Base-by-base conservation (phyloP, 352 stramenopile species). In the Phytopythium litorale region DNA sequence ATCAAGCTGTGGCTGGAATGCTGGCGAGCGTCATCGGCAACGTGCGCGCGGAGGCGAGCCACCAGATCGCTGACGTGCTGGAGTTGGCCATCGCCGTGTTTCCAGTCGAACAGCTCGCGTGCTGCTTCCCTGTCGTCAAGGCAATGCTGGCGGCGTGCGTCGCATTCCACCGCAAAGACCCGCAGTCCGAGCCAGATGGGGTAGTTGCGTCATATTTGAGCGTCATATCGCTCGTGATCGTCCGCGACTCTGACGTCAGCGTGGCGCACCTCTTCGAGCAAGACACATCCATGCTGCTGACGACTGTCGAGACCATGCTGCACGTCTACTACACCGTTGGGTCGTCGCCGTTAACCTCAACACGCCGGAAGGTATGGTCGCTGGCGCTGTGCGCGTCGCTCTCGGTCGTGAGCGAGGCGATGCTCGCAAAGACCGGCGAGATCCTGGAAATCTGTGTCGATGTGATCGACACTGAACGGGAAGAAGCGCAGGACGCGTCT, bases 241-340 rank as follows among this genome's bases (percentile, higher is more conserved):
- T 84, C 55, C 67, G 73, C 32, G 72, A 84, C 53, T 67, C 79
- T 0, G 72, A 84, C 45, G 75, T 85, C 16, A 70, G 72, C 3
- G 48, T 90, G 32, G 70, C 73, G 19, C 63, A 80, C 13, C 32
- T 91, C 40, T 59, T 93, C 5, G 38, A 65, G 8, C 73, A 66
- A 30, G 73, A 91, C 53, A 42, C 69, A 3, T 51, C 50, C 0
- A 67, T 70, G 28, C 51, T 96, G 35, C 48, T 75, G 1, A 43
- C 72, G 45, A 32, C 89, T 9, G 57, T 91, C 8, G 77, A 92
- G 49, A 55, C 77, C 18, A 82, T 92, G 77, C 68, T 96, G 13
- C 63, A 68, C 49, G 75, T 92, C 62, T 94, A 89, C 58, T 93
- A 91, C 60, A 84, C 70, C 19, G 71, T 92, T 4, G 78, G 78